These are phyloP conservation scores for Simmondsia chinensis DNA, from an alignment of 148 eudicot species.

Conservation along the genomic window DNA sequence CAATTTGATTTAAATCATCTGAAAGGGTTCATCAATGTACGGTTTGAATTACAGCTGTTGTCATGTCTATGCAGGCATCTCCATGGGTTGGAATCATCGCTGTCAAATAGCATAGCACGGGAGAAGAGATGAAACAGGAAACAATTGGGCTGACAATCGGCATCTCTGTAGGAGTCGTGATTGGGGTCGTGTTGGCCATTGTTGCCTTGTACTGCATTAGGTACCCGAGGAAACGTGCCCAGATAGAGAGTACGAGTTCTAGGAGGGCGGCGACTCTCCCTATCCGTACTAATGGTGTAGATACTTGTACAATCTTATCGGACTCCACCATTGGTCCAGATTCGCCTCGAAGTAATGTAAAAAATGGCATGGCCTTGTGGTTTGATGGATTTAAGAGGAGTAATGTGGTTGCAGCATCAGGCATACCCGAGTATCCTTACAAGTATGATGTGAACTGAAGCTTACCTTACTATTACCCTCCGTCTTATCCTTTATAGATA, in stretches of 20 bases:
- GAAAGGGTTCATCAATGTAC: too few species aligned
- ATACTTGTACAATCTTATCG: constrained; percentile 61
- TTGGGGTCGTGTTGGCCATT: constrained; percentile 65
- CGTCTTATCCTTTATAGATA: not conserved
- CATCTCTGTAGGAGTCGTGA: constrained; percentile 78
- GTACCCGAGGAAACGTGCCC: constrained; percentile 48
- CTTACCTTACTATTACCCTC: not conserved
- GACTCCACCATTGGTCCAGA: constrained; percentile 82
- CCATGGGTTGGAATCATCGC: constrained; percentile 28
- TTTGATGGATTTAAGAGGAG: constrained; percentile 62
- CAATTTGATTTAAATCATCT: too few species aligned
- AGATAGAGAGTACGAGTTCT: constrained; percentile 66
- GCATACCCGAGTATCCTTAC: constrained; percentile 79
- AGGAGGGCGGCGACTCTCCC: constrained; percentile 60
- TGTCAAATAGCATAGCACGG: constrained; percentile 5
- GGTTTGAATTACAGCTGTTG: too few species aligned
- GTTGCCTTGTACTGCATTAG: constrained; percentile 51
- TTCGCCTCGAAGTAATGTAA: constrained; percentile 44
- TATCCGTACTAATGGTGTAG: constrained; percentile 68
- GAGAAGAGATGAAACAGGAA: constrained; percentile 42
- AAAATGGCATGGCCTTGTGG: constrained; percentile 46
- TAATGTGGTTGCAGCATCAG: constrained; percentile 68
- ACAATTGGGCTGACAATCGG: constrained; percentile 67
- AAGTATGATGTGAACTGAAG: constrained; percentile 33
- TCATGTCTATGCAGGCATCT: too few species aligned